These are phyloP conservation scores for Zymoseptoria pseudotritici DNA, from an alignment of 2,329 filamentous ascomycete genomes.

Conservation along the genomic window DNA sequence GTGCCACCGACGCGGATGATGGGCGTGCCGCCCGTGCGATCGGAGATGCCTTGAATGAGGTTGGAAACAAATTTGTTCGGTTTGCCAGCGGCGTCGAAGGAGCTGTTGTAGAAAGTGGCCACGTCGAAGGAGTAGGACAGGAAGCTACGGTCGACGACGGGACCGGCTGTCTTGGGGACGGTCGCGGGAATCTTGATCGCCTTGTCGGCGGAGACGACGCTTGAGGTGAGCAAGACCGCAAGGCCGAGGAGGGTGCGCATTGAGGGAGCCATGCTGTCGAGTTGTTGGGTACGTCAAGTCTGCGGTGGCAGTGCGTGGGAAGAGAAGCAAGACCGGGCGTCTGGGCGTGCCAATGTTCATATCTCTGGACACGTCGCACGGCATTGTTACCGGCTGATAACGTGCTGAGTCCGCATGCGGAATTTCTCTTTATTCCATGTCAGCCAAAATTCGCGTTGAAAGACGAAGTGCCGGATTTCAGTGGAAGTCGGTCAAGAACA, in stretches of 20 bases:
- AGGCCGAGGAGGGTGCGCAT: neutral
- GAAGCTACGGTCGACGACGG: neutral
- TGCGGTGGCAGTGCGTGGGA: neutral
- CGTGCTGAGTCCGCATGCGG: neutral
- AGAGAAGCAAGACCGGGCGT: neutral
- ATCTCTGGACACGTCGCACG: neutral
- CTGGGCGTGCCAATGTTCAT: neutral
- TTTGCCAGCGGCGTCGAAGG: conserved; percentile 3
- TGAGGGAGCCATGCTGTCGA: neutral
- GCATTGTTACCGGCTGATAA: neutral
- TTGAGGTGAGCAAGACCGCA: neutral
- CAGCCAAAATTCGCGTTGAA: neutral
- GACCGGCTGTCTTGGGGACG: neutral
- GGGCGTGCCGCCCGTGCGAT: conserved; percentile 5
- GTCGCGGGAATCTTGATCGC: neutral
- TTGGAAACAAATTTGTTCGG: conserved; percentile 6
- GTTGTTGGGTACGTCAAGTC: neutral
- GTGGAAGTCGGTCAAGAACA: neutral
- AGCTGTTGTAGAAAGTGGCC: conserved; percentile 7
- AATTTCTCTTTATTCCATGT: neutral
- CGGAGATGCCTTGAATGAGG: conserved; percentile 3
- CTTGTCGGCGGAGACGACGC: neutral
- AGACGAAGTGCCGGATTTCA: neutral
- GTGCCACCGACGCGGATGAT: conserved; percentile 6
- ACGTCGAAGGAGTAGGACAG: conserved; percentile 3